Percentiles rank a stretch among this genome's conserved stretches.
Conservation (phyloP, 805 yeast species). For the Cyberlindnera petersonii region DNA sequence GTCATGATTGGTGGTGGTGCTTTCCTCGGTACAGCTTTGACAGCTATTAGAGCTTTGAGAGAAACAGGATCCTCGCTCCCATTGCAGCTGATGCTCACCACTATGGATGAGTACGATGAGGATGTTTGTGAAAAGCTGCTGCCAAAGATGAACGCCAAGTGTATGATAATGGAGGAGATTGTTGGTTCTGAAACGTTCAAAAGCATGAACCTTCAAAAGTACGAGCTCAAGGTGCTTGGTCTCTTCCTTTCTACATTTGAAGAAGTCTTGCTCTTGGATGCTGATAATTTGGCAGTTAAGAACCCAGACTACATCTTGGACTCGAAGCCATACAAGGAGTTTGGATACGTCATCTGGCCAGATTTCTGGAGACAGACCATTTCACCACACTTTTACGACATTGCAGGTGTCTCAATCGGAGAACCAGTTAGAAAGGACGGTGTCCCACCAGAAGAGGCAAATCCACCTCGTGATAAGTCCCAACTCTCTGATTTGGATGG, state of each 20-base stretch:
- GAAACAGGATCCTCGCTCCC: conserved; percentile 41
- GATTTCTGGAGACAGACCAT: conserved; percentile 70
- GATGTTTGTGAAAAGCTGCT: conserved; percentile 37
- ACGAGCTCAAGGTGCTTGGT: conserved; percentile 35
- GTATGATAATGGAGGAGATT: conserved; percentile 37
- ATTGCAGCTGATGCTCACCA: conserved; percentile 41
- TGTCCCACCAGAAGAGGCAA: conserved; percentile 36
- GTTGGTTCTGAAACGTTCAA: conserved; percentile 29
- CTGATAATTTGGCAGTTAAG: conserved; percentile 43
- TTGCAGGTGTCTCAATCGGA: conserved; percentile 42
- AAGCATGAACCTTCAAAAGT: conserved; percentile 22
- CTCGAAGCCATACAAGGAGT: conserved; percentile 40
- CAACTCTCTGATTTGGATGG: conserved; percentile 57
- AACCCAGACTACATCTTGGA: conserved; percentile 47
- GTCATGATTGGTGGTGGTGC: conserved; percentile 44
- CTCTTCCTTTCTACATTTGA: conserved; percentile 43
- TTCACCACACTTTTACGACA: conserved; percentile 53
- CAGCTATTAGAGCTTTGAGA: conserved; percentile 38
- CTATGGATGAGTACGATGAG: conserved; percentile 39
- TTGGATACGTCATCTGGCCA: conserved; percentile 59
- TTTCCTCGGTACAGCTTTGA: conserved; percentile 38
- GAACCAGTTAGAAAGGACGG: conserved; percentile 37
- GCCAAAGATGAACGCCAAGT: conserved; percentile 40
- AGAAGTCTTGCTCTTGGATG: conserved; percentile 41
- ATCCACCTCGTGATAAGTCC: conserved; percentile 37